A percentile compares a stretch with the other conserved stretches of the same genome.
phyloP scores from a whole-genome alignment of 345 rosid species.

The Hibiscus trionum region DNA sequence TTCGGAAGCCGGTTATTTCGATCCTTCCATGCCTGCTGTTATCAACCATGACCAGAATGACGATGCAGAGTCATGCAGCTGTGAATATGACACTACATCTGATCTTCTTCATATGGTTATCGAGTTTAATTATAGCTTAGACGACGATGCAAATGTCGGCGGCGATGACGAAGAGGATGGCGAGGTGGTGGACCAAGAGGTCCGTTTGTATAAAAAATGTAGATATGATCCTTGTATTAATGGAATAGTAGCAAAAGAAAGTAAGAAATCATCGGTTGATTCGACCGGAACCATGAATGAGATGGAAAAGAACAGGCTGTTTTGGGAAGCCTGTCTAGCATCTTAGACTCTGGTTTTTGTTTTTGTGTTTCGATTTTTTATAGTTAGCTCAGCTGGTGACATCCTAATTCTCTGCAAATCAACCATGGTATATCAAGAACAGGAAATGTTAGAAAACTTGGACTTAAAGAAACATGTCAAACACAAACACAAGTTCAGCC shows the following conservation, averaged over 20 bases:
- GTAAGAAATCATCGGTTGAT: slow-evolving; percentile 11
- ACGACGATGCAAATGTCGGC: too few relatives aligned
- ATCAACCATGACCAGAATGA: background rate
- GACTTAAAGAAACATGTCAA: slow-evolving; percentile 4
- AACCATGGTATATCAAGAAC: background rate
- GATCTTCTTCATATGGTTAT: slow-evolving; percentile 14
- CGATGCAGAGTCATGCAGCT: slow-evolving; percentile 58
- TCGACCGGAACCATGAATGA: slow-evolving; percentile 38
- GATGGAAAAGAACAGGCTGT: slow-evolving; percentile 57
- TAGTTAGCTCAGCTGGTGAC: background rate
- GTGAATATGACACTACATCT: slow-evolving; percentile 5
- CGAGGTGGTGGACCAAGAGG: too few relatives aligned
- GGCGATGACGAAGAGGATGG: too few relatives aligned
- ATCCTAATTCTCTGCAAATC: background rate
- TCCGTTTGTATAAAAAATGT: slow-evolving; percentile 5
- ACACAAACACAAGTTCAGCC: slow-evolving; percentile 56
- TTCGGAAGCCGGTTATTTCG: slow-evolving; percentile 36
- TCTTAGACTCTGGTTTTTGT: slow-evolving; percentile 23
- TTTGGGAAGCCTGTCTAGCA: slow-evolving; percentile 78
- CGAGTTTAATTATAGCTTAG: background rate
- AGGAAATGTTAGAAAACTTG: background rate
- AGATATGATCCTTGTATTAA: slow-evolving; percentile 7
- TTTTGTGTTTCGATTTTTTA: background rate
- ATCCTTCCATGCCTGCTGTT: slow-evolving; percentile 2
- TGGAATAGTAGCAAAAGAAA: slow-evolving; percentile 5